Conservation (phyloP, 768 basidiomycete species). For the Russula griseocarnosa region DNA sequence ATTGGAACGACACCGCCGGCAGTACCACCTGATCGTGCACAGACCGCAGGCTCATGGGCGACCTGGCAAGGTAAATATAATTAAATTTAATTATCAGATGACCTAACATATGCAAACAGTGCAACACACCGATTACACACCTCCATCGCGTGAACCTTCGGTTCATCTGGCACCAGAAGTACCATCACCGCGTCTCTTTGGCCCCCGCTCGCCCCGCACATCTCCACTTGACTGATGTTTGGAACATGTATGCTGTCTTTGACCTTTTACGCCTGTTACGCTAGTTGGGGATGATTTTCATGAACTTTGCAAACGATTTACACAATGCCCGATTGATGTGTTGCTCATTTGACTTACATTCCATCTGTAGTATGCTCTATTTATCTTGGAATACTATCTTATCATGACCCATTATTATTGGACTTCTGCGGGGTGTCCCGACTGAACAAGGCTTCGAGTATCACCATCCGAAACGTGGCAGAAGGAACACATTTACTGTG, state of each 20-base stretch:
- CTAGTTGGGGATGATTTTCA: not conserved
- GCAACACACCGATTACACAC: constrained; percentile 54
- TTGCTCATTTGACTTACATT: constrained; percentile 1
- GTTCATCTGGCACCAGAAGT: constrained; percentile 57
- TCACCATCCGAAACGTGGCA: too few species aligned
- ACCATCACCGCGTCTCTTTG: constrained; percentile 63
- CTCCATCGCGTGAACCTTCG: constrained; percentile 52
- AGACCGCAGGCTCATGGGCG: constrained; percentile 38
- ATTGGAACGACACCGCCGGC: constrained; percentile 8
- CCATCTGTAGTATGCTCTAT: constrained; percentile 7
- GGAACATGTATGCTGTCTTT: not conserved
- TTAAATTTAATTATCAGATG: not conserved
- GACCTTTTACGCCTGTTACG: not conserved
- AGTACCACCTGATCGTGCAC: constrained; percentile 27
- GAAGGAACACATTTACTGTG: too few species aligned
- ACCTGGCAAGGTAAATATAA: constrained; percentile 41
- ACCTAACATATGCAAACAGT: constrained; percentile 40
- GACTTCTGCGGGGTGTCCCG: too few species aligned
- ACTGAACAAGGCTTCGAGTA: too few species aligned
- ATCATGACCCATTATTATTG: not conserved
- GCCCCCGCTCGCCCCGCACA: constrained; percentile 62
- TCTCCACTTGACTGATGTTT: not conserved
- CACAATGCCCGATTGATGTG: not conserved
- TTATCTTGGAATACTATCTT: not conserved
- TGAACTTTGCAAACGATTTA: not conserved